Conservation (phyloP, 768 basidiomycete species). For the Agrocybe chaxingu region DNA sequence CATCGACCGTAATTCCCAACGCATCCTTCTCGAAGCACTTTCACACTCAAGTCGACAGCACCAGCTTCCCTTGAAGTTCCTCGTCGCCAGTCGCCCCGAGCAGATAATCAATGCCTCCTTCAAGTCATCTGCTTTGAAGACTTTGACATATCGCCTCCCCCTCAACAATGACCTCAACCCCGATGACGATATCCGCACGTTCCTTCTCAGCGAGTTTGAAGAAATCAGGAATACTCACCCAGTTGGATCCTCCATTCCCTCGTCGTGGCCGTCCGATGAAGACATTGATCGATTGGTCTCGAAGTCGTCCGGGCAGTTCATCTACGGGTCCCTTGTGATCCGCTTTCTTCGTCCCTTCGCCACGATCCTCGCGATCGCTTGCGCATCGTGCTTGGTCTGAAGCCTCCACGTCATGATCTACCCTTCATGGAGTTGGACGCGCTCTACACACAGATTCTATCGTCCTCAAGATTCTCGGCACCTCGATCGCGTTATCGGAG, state of each 20-base stretch:
- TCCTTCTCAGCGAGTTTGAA: not conserved
- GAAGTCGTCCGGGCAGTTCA: not conserved
- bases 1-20: not conserved
- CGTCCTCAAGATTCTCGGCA: not conserved
- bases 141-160: not conserved
- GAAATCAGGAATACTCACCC: not conserved
- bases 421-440: not conserved
- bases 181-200: not conserved
- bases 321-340: not conserved
- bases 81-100: constrained; percentile 1
- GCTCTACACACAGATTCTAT: constrained; percentile 1
- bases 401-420: not conserved
- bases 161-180: not conserved
- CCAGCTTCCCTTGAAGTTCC: not conserved
- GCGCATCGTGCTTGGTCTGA: not conserved
- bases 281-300: not conserved
- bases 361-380: not conserved
- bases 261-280: not conserved
- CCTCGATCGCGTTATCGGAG: not conserved
- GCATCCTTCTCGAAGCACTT: not conserved
- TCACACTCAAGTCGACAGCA: not conserved
- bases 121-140: not conserved
- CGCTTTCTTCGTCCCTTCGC: not conserved
- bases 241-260: not conserved
- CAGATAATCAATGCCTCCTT: not conserved